Evolutionary conservation across 352 stramenopile genomes (phyloP).

Genomic region (Phytophthora lateralis): DNA sequence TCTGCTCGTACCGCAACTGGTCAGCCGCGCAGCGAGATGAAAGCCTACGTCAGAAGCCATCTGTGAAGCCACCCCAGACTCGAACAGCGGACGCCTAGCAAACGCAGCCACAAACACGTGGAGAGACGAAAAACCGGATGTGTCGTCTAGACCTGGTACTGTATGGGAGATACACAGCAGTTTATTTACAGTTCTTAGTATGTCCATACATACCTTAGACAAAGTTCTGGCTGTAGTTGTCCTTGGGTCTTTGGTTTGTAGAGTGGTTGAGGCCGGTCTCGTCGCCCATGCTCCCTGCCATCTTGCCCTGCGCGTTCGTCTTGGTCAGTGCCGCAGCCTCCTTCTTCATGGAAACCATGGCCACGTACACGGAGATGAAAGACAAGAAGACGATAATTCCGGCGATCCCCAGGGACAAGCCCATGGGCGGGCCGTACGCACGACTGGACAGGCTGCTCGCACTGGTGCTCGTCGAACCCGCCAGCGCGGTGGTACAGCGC

Average conservation of each 20-base stretch:
- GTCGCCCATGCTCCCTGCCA: constrained; percentile 29
- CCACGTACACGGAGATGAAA: constrained; percentile 38
- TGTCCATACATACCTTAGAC: constrained; percentile 32
- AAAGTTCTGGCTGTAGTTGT: constrained; percentile 72
- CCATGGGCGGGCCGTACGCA: constrained; percentile 61
- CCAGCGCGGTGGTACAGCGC: constrained; percentile 53
- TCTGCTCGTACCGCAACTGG: constrained; percentile 14
- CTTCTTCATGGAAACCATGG: constrained; percentile 33
- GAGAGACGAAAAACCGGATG: constrained; percentile 25
- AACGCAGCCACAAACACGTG: constrained; percentile 22
- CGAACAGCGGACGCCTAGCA: constrained; percentile 15
- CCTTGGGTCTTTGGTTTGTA: constrained; percentile 34
- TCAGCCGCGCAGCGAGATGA: constrained; percentile 5
- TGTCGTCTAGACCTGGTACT: constrained; percentile 3
- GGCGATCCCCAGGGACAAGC: constrained; percentile 40
- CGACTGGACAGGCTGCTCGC: constrained; percentile 31
- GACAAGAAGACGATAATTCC: constrained; percentile 36
- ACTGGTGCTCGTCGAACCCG: constrained; percentile 33
- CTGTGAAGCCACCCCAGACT: constrained; percentile 23
- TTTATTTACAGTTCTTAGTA: constrained; percentile 34
- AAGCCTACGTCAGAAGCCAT: constrained; percentile 18
- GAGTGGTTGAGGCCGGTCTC: constrained; percentile 22
- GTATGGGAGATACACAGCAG: constrained; percentile 27
- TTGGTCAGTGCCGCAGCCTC: constrained; percentile 34
- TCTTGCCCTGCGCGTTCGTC: constrained; percentile 30